Evolutionary conservation across 164 flowering plant species (phyloP), one percentile per base, ranked within the genome.

Genomic region (Buxus sempervirens): DNA sequence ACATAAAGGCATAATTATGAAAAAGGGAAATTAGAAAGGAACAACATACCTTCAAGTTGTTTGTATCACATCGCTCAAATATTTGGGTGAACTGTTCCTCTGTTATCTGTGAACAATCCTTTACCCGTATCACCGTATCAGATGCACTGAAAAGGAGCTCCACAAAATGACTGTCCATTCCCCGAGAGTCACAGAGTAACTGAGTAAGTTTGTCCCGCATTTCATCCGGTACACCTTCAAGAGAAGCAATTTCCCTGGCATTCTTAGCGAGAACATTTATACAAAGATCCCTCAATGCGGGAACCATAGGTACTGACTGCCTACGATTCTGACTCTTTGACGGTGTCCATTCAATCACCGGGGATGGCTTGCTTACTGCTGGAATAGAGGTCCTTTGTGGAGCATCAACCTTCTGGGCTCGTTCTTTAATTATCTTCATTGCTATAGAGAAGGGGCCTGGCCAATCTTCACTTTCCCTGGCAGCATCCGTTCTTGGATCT

Each of bases 401-500:
- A 60, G 41, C 27, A 32, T 69, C 70, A 60, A 54, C 41, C 55
- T 78, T 85, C 55, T 25, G 55, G 21, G 54, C 79, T 27, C 96
- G 80, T 36, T 85, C 94, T 72, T 64, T 83, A 49, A 86, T 81
- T 68, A 91, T 91, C 70, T 82, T 87, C 88, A 87, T 77, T 42
- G 98, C 97, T 64, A 96, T 91, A 19, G 95, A 86, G 75, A 94
- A 94, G 18, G 95, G 95, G 62, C 97, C 97, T n/a, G 97, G 95
- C 97, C 96, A 91, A 78, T 90, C 96, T 75, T 90, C 95, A 41
- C 64, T 60, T 56, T 72, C 83, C 38, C 18, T 36, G 19, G 45
- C 65, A 20, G 27, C 66, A 68, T 70, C 77, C 3, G 5, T 56
- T 6, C 62, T 18, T 24, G 77, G 76, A 32, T 32, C 49, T 68